Conservation (phyloP, 179 eudicot species). For the Patellifolia procumbens region DNA sequence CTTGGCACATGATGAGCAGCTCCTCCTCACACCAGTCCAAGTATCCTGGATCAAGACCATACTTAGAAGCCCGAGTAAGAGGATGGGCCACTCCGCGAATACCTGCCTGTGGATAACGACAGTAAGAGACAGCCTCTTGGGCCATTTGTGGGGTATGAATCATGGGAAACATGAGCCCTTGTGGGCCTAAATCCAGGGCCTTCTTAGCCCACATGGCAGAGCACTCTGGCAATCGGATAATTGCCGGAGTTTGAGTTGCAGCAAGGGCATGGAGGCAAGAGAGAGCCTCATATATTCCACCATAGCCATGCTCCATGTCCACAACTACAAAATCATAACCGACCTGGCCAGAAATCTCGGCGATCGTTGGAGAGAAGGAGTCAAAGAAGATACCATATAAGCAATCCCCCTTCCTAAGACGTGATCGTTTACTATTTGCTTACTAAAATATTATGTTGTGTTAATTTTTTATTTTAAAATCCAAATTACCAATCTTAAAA, state of each 20-base stretch:
- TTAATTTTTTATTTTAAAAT: no score
- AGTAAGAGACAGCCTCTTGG: constrained; percentile 59
- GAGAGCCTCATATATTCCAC: constrained; percentile 62
- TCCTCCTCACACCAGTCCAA: constrained; percentile 56
- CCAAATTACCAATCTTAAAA: no score
- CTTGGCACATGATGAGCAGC: constrained; percentile 68
- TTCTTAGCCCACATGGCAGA: constrained; percentile 69
- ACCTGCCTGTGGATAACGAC: constrained; percentile 62
- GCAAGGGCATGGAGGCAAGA: constrained; percentile 68
- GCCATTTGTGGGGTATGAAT: constrained; percentile 54
- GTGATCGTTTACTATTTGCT: no score
- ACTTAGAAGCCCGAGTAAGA: constrained; percentile 58
- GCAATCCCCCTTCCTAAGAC: constrained; percentile 61
- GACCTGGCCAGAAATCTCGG: constrained; percentile 71
- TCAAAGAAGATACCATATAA: constrained; percentile 72
- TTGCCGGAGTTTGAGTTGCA: constrained; percentile 57
- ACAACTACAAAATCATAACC: constrained; percentile 74
- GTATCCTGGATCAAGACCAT: constrained; percentile 58
- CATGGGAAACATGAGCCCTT: constrained; percentile 82
- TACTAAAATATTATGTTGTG: no score
- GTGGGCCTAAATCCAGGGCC: constrained; percentile 80
- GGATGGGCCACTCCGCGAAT: constrained; percentile 73
- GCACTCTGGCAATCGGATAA: constrained; percentile 64
- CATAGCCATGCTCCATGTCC: constrained; percentile 81
- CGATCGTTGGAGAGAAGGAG: constrained; percentile 62